Base-by-base conservation (phyloP, 73 alveolate species). In the Effrenium voratum region DNA sequence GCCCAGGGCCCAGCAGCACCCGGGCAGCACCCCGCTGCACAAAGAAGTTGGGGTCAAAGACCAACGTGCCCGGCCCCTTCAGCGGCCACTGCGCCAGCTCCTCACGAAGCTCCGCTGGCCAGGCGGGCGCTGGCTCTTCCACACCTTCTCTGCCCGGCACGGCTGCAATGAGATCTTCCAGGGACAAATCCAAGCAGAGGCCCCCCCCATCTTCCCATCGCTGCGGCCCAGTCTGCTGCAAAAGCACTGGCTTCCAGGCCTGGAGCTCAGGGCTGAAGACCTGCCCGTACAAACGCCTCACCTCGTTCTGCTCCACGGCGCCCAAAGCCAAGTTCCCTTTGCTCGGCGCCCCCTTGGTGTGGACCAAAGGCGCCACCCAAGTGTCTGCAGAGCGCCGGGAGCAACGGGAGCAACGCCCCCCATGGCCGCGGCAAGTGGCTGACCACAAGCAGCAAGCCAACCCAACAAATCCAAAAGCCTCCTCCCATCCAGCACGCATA, bases 281-380 rank as follows among this genome's bases (percentile, higher is more conserved):
- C 38, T 72, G 82, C 52, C 82, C 82, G 47, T 72, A 47, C 82
- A 72, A 34, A 26, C 13, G 13, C 5, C 36, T 15, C 4, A 36
- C 49, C 26, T 32, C 82, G 26, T 19, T 15, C 5, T 72, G 82
- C 82, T 72, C 49, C 16, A 72, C 38, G 82, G 82, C 82, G 5
- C 82, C 82, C 49, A 72, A 32, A 13, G 82, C 82, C 26, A 72
- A 26, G 82, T 72, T 72, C 0, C 82, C 82, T 16, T 60, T 36
- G 5, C 82, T 47, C n/a, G 82, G 52, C 46, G 82, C 52, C 4
- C 82, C 82, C 32, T 19, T 72, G 5, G 82, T 47, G 5, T 72
- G 49, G 49, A 72, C 82, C 47, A 36, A 5, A 34, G 82, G 82
- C 8, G 82, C 82, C 0, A 72, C 82, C 82, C 82, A 72, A 68